Conservation (phyloP, 1,139 yeast species). For the Suhomyces yuchorum region DNA sequence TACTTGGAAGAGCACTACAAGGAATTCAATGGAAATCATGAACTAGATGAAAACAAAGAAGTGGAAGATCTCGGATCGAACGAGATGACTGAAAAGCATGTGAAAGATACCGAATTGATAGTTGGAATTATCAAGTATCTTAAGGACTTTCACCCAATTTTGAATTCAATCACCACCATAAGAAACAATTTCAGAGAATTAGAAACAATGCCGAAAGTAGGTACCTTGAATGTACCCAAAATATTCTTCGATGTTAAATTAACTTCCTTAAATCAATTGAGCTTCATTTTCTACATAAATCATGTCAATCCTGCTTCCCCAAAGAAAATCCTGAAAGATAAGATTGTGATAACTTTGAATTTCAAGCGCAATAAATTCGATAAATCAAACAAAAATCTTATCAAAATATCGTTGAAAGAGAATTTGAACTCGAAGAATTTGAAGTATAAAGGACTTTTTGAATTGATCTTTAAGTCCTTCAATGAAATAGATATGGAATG, state of each 20-base stretch:
- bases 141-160: constrained; percentile 34
- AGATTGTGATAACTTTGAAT: constrained; percentile 33
- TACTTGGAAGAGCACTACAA: constrained; percentile 20
- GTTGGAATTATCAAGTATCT: constrained; percentile 37
- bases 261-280: constrained; percentile 35
- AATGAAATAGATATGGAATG: constrained; percentile 28
- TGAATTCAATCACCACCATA: constrained; percentile 28
- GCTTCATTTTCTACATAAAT: constrained; percentile 37
- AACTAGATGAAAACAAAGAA: background rate
- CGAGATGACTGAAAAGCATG: background rate
- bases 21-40: background rate
- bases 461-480: constrained; percentile 39
- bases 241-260: constrained; percentile 38
- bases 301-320: constrained; percentile 27
- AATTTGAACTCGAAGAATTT: constrained; percentile 42
- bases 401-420: constrained; percentile 39
- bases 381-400: constrained; percentile 22
- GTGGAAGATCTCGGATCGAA: background rate
- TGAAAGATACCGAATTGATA: constrained; percentile 18
- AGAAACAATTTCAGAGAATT: constrained; percentile 15
- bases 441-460: constrained; percentile 45
- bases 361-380: constrained; percentile 41
- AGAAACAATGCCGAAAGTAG: constrained; percentile 15
- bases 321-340: constrained; percentile 42
- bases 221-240: constrained; percentile 36